Evolutionary conservation across 805 yeast genomes (phyloP), one percentile per base, ranked within the genome.

Genomic region (Candida incommunis): DNA sequence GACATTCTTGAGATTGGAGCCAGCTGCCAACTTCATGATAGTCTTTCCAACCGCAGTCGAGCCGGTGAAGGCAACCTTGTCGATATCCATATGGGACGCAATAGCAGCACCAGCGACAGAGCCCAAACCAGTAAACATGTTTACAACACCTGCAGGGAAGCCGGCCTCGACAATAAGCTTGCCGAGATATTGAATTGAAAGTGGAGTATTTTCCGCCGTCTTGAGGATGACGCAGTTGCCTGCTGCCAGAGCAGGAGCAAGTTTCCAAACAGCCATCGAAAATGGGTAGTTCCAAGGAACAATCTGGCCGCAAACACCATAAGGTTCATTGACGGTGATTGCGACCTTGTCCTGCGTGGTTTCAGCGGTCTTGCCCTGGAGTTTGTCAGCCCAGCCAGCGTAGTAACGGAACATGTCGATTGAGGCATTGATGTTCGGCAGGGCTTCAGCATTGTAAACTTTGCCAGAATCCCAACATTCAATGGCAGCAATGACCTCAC

Each of bases 211-310:
- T 70, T 86, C 95, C 46, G 96, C 94, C 37, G 94, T 75, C 71
- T 88, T 88, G 66, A 88, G 68, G 41, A 88, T 92, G 54, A 83
- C 73, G 45, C 87, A 76, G 74, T 86, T 85, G 67, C 95, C 95
- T 45, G 94, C 76, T 46, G 94, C 94, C 52, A 87, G 65, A 46
- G 94, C 94, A 41, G 96, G 96, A 48, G 88, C 95, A 50, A 88
- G 69, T 66, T 88, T 88, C 96, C 96, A 88, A 23, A 94, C 71
- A 70, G 86, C 82, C 92, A 88, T 87, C 62, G 85, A 73, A 55
- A 88, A 67, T 51, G 96, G 96, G 77, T 86, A 88, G 70, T 88
- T 88, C 96, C 96, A 88, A 55, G 96, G 96, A 54, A 88, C 87
- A 60, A 88, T 83, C 65, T 85, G 94, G 48, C 95, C 96, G 63